These are phyloP conservation scores for Trifolium dubium DNA, from an alignment of 306 rosid species.

Conservation along the genomic window DNA sequence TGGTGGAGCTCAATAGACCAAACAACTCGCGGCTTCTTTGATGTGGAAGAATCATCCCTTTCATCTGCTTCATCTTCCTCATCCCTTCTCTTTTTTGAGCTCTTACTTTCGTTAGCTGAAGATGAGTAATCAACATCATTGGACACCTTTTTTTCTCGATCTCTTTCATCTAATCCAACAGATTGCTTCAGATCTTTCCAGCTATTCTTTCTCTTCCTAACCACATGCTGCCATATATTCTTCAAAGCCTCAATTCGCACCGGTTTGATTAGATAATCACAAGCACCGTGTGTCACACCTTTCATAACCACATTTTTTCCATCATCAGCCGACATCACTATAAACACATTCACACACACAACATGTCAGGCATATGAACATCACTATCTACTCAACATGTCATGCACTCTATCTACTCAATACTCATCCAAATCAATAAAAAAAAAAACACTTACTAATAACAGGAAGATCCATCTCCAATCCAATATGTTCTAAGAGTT, in stretches of 20 bases:
- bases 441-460: slow-evolving; percentile 66
- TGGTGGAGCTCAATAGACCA: slow-evolving; percentile 99
- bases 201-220: slow-evolving; percentile 80
- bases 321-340: slow-evolving; percentile 99
- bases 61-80: slow-evolving; percentile 88
- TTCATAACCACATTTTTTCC: slow-evolving; percentile 88
- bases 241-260: slow-evolving; percentile 89
- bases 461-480: slow-evolving; percentile 99
- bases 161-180: slow-evolving; percentile 78
- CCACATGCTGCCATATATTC: slow-evolving; percentile 99
- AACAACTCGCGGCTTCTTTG: slow-evolving; percentile 91
- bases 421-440: slow-evolving; percentile 5
- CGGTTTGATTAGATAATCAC: slow-evolving; percentile 93
- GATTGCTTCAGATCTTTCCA: slow-evolving; percentile 81
- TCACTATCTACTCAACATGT: too few species aligned
- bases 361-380: too few species aligned
- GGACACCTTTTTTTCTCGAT: slow-evolving; percentile 64
- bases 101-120: slow-evolving; percentile 84
- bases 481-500: slow-evolving; percentile 87
- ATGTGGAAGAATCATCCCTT: slow-evolving; percentile 82
- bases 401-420: slow-evolving; percentile 4
- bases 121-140: slow-evolving; percentile 92
- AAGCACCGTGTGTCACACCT: slow-evolving; percentile 97
- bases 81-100: slow-evolving; percentile 78
- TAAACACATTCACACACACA: slow-evolving; percentile 29